Conservation (phyloP, 345 rosid species). For the Psidium friedrichsthalianum region DNA sequence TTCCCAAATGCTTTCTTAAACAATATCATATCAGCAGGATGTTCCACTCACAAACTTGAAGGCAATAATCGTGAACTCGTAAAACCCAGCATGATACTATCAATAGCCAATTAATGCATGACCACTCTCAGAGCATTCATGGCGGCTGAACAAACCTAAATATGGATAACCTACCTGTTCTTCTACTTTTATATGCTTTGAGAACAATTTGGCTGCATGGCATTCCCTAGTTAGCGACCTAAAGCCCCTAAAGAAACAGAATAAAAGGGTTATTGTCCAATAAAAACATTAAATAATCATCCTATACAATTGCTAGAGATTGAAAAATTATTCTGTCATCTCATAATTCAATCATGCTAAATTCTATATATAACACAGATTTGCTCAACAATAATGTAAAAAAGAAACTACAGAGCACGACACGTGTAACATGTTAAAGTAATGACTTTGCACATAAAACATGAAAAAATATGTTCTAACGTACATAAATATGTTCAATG, state of each 20-base stretch:
- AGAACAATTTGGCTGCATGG: conserved; percentile 59
- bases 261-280: not conserved
- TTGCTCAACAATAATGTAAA: not conserved
- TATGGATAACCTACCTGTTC: conserved; percentile 54
- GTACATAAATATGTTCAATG: not conserved
- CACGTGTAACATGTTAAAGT: not conserved
- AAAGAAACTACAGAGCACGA: not conserved
- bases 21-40: not conserved
- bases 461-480: not conserved
- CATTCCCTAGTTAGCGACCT: conserved; percentile 60
- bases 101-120: not conserved
- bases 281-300: not conserved
- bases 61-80: not conserved
- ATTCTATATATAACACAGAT: not conserved
- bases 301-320: not conserved
- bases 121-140: not conserved
- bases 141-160: not conserved
- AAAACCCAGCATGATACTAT: not conserved
- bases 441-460: not conserved
- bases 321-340: not conserved
- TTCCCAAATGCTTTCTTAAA: not conserved
- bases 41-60: not conserved
- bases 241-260: conserved; percentile 38
- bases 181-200: conserved; percentile 86
- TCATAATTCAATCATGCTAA: not conserved